Evolutionary conservation across 345 rosid species (phyloP), one percentile per base, ranked within the genome.

Genomic region (Dipteronia dyeriana): DNA sequence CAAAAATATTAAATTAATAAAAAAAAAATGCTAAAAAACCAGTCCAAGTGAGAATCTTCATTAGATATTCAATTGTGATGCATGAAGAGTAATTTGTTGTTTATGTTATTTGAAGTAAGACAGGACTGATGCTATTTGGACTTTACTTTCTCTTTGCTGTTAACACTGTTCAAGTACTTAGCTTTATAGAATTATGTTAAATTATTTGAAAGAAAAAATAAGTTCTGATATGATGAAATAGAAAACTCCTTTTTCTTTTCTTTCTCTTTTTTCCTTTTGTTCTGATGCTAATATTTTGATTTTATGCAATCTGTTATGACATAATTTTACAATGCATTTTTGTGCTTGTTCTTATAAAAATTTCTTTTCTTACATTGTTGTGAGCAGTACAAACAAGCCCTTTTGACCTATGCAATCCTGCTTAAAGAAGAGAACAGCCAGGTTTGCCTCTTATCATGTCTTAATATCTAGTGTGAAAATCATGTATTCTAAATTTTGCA

Each of bases 361-460:
- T 49, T 75, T 29, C 56, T 53, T 49, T 54, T 11, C 54, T 31
- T 1, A 56, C 56, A 70, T 53, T 41, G 41, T 71, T 11, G 7
- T 76, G 29, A 87, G 84, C 93, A 95, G 99, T 95, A 88, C 87
- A 95, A 95, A 85, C 97, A 93, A 80, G 97, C 99, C 41, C 86
- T 95, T 78, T 82, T 95, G 83, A 85, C 92, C 25, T 95, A 95
- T 75, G 97, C 97, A 61, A 82, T 95, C 84, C 85, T 95, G 84
- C 93, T 95, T 66, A 87, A 87, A 81, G 86, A 76, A 59, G 90
- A 86, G 76, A 86, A 86, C 39, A 74, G 80, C 75, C 93, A 93
- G 98, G 99, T 93, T 54, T 82, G 86, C 78, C 77, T 45, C 65
- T 51, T 10, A 41, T 66, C 71, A 20, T 45, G 66, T 70, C 62